Evolutionary conservation across 139 green algal genomes (phyloP), one percentile per base, ranked within the genome.

Genomic region (Ettlia oleoabundans): DNA sequence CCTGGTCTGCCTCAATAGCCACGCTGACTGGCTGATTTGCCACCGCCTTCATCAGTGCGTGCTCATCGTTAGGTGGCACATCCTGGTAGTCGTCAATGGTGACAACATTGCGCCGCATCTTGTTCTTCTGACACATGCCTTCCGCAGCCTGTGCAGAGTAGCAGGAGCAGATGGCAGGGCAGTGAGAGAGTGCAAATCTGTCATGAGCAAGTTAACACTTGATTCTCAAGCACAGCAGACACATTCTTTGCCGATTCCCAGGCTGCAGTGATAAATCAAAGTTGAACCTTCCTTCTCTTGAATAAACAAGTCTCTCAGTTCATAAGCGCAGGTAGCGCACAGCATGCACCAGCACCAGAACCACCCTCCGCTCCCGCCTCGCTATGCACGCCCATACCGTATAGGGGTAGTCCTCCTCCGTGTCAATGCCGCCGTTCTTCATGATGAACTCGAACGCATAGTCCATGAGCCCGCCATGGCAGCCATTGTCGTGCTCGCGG

Each of bases 401-500:
- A 91, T 95, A 96, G 7, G 70, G 83, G 81, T 97, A 99, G 88
- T 96, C 91, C n/a, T 90, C 81, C 85, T 97, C 95, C 4, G 91
- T 97, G 86, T 97, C 92, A 47, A 99, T 87, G 70, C 96, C 95
- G 24, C 92, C 91, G 84, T 98, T 98, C 3, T 89, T 75, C 19
- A 94, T 91, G 76, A 98, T 93, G 79, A 92, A 98, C 15, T 94
- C 65, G 78, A 97, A 98, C 1, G 95, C 96, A 78, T 93, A 95
- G 89, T 99, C 96, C 94, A 98, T 98, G 26, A 98, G 92, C 41
- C 96, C 96, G 63, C 76, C 96, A 35, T 93, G 82, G 91, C 96
- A 99, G 28, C 96, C 95, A 63, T 90, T 72, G 82, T 95, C 91
- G 32, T 66, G 82, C 55, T 43, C 66, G 18, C 68, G 85, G 84